Conservation (phyloP, 2,329 filamentous ascomycete species). For the Phialophora expanda region DNA sequence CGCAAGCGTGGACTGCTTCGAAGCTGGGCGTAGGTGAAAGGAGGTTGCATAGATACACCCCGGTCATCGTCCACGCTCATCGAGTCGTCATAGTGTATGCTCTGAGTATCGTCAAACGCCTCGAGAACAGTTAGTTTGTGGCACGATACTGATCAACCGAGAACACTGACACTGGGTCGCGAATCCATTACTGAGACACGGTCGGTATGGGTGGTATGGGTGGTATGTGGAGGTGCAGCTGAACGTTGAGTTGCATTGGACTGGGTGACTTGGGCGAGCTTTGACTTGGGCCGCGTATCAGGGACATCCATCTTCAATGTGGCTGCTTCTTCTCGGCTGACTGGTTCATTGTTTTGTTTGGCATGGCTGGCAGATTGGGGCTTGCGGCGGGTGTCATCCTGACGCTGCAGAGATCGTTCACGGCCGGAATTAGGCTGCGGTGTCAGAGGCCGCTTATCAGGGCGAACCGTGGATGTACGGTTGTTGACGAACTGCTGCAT, state of each 20-base stretch:
- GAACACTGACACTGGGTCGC: constrained; percentile 4
- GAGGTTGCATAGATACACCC: background rate
- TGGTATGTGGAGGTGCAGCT: constrained; percentile 6
- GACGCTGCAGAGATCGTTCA: constrained; percentile 25
- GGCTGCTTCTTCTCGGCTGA: constrained; percentile 13
- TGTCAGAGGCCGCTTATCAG: constrained; percentile 26
- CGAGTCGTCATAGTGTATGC: constrained; percentile 35
- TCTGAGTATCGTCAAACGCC: constrained; percentile 37
- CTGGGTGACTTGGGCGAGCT: background rate
- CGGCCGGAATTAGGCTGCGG: constrained; percentile 26
- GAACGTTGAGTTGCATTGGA: constrained; percentile 6
- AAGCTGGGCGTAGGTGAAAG: constrained; percentile 1
- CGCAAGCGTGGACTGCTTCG: constrained; percentile 6
- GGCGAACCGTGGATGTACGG: constrained; percentile 11
- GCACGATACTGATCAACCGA: background rate
- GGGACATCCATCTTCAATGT: constrained; percentile 29
- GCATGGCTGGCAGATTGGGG: constrained; percentile 8
- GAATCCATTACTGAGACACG: background rate
- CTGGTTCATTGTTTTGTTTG: constrained; percentile 3
- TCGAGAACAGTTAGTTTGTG: constrained; percentile 9
- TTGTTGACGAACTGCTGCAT: constrained; percentile 25
- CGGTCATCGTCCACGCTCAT: constrained; percentile 26
- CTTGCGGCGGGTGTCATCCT: constrained; percentile 17
- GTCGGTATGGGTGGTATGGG: constrained; percentile 3
- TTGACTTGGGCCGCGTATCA: constrained; percentile 22